Conservation (phyloP, 1,139 yeast genomes). For the Geotrichum reessii region DNA sequence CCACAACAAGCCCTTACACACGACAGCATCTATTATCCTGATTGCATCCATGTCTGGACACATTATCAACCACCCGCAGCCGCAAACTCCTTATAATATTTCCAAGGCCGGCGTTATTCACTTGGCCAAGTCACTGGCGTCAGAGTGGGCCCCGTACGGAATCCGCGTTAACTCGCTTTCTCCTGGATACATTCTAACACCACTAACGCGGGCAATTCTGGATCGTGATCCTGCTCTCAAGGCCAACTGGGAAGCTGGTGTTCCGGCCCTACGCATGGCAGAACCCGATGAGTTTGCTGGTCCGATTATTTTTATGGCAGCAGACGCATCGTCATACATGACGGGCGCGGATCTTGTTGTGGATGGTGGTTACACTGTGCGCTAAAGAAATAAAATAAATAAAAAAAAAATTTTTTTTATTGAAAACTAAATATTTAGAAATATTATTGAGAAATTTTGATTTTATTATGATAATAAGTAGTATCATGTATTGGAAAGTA, state of each 20-base stretch:
- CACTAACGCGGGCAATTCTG: conserved; percentile 54
- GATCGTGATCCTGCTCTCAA: conserved; percentile 49
- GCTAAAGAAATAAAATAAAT: conserved; percentile 36
- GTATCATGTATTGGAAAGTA: background rate
- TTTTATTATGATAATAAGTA: background rate
- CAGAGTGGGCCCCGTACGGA: conserved; percentile 77
- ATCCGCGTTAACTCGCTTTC: conserved; percentile 73
- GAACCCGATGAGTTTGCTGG: conserved; percentile 75
- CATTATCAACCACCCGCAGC: conserved; percentile 77
- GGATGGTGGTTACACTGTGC: conserved; percentile 74
- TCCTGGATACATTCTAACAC: conserved; percentile 75
- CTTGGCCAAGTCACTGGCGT: conserved; percentile 68
- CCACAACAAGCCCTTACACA: background rate
- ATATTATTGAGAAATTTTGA: background rate
- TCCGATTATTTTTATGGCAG: conserved; percentile 66
- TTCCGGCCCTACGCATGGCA: conserved; percentile 77
- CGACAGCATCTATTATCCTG: conserved; percentile 60
- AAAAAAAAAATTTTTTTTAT: too few species aligned
- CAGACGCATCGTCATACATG: conserved; percentile 69
- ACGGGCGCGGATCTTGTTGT: conserved; percentile 76
- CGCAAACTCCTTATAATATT: conserved; percentile 79
- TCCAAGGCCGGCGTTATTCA: conserved; percentile 84
- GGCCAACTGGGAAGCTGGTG: conserved; percentile 55
- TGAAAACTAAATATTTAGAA: background rate
- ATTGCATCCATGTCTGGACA: conserved; percentile 85